Base-by-base conservation (phyloP, 495 filamentous ascomycete genomes). In the Schizothecium vesticola region DNA sequence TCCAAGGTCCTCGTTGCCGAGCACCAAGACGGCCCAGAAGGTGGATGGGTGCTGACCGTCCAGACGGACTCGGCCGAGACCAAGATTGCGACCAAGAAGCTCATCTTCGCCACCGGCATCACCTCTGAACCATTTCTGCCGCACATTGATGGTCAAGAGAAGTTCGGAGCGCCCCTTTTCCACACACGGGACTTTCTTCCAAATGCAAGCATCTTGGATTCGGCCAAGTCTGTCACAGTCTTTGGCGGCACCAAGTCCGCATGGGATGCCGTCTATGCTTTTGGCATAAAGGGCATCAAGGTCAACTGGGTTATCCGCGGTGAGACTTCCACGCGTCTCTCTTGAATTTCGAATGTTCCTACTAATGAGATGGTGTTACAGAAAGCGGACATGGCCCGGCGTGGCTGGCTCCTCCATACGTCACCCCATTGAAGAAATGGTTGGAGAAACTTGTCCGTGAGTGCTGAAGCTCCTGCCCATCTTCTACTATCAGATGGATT, bases 241-340 rank as follows among this genome's bases (percentile, higher is more conserved):
- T 83, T 92, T 60, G 91, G 92, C 16, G 89, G 85, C 10, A 87
- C 85, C 1, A 96, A 96, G 75, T 91, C 89, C 4, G 90, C 86
- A 1, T 93, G 86, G 83, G 93, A 96, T 81, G 86, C 87, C 3
- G 91, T 87, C 0, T 93, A 93, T 71, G 81, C 84, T 3, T 90
- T 87, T 72, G 89, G 87, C 1, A 82, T 84, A 0, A 80, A 83
- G 1, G 91, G 90, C 2, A 80, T 89, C 61, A 78, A 86, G 31
- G 90, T 96, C 3, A 83, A 92, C 69, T 92, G 88, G 91, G 80
- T 96, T 28, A 93, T 97, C 68, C 85, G 93, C 66, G 79, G 82
- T 84, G 71, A 28, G 79, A 63, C 9, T 7, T 19, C 3, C 21
- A 13, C 13, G 0, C 4, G 31, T 8, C n/a, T 43, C 21, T 57